Conservation (phyloP, 768 basidiomycete genomes). For the Boletus sp. region DNA sequence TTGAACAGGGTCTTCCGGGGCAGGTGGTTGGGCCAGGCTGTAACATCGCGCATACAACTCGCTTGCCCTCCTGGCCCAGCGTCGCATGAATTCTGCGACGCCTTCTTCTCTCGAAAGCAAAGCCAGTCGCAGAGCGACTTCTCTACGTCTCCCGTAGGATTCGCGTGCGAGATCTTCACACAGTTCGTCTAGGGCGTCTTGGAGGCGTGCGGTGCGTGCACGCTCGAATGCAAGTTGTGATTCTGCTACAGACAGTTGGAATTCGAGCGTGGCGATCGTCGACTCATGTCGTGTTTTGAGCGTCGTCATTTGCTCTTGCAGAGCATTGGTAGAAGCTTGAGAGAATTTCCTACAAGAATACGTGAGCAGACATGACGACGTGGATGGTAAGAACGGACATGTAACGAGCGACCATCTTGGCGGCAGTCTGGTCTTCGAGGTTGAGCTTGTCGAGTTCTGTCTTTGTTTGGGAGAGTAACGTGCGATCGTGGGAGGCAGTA, state of each 20-base stretch:
- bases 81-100: conserved; percentile 49
- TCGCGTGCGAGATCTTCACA: conserved; percentile 72
- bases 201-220: conserved; percentile 46
- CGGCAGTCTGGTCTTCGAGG: conserved; percentile 71
- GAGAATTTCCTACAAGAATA: conserved; percentile 68
- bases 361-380: not conserved
- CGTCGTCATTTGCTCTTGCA: conserved; percentile 58
- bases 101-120: conserved; percentile 66
- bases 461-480: conserved; percentile 44
- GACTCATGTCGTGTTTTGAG: conserved; percentile 63
- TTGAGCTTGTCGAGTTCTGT: conserved; percentile 54
- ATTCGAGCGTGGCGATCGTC: conserved; percentile 54
- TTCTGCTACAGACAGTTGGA: conserved; percentile 47
- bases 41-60: conserved; percentile 39
- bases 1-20: conserved; percentile 15
- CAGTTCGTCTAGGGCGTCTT: conserved; percentile 63
- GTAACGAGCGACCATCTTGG: conserved; percentile 81
- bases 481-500: conserved; percentile 41
- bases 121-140: conserved; percentile 62
- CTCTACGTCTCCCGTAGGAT: conserved; percentile 67
- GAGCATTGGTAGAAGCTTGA: conserved; percentile 64
- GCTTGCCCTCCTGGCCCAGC: conserved; percentile 54
- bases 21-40: not conserved
- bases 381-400: conserved; percentile 51
- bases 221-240: conserved; percentile 44